These are phyloP conservation scores for Emiliania huxleyi DNA, from an alignment of 78 protist genomes.

Conservation along the genomic window DNA sequence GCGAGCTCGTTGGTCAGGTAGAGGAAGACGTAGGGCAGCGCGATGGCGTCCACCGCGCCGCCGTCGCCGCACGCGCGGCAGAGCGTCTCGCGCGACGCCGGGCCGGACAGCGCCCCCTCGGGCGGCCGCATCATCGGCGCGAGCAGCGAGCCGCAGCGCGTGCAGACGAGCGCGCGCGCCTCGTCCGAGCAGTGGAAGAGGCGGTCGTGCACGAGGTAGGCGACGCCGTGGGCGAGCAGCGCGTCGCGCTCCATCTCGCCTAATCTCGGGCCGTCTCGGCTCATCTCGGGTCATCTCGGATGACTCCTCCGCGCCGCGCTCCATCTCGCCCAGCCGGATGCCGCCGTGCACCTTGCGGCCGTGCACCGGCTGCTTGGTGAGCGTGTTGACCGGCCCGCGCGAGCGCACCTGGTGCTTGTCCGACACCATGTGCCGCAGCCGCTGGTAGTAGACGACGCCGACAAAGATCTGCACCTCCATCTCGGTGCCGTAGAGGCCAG, in stretches of 20 bases:
- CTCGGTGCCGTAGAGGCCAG: constrained; percentile 85
- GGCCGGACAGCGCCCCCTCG: neutral
- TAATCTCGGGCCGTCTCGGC: no score
- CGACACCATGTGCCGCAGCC: constrained; percentile 97
- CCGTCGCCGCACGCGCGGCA: constrained; percentile 39
- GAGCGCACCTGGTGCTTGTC: constrained; percentile 99
- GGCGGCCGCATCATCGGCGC: neutral
- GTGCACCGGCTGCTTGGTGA: constrained; percentile 97
- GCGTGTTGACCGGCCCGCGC: constrained; percentile 80
- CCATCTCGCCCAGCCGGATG: constrained; percentile 88
- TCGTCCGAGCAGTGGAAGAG: constrained; percentile 27
- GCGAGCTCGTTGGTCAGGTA: constrained; percentile 86
- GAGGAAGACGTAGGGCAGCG: constrained; percentile 85
- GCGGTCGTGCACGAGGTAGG: constrained; percentile 90
- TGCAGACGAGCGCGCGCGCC: neutral
- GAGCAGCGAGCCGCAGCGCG: constrained; percentile 4
- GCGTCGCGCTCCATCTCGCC: constrained; percentile 99
- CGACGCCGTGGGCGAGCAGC: constrained; percentile 92
- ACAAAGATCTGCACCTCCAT: constrained; percentile 87
- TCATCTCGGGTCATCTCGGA: no score
- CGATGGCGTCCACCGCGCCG: constrained; percentile 21
- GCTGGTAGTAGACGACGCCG: constrained; percentile 96
- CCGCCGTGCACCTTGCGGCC: constrained; percentile 82
- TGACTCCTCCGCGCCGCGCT: no score
- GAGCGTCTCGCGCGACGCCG: neutral